phyloP scores from a whole-genome alignment of 352 stramenopile genomes.

The Pythium angustatum region DNA sequence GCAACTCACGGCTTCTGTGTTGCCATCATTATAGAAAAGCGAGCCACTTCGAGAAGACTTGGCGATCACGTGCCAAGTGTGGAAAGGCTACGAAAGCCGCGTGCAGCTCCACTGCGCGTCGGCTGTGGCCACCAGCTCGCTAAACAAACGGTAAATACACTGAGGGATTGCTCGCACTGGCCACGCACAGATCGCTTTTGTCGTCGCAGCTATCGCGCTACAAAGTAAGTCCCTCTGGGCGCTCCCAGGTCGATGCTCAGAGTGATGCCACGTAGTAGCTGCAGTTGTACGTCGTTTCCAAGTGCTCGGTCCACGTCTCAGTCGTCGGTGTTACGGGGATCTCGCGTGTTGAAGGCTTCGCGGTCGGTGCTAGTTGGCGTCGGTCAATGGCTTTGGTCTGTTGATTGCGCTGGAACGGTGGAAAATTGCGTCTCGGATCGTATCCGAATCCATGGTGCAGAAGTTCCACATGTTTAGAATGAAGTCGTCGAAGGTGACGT shows the following conservation, averaged over 20 bases:
- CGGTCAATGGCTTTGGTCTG: conserved; percentile 4
- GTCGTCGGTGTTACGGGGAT: background rate
- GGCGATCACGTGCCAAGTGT: conserved; percentile 74
- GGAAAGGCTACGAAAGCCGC: conserved; percentile 82
- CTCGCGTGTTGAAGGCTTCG: conserved; percentile 14
- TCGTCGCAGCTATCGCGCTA: background rate
- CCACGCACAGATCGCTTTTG: background rate
- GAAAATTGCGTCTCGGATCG: conserved; percentile 47
- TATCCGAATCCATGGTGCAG: conserved; percentile 46
- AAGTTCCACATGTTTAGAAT: conserved; percentile 64
- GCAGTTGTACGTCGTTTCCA: conserved; percentile 25
- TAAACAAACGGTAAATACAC: conserved; percentile 21
- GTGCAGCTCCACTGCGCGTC: conserved; percentile 71
- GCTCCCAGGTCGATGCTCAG: conserved; percentile 33
- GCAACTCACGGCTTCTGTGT: too few species aligned
- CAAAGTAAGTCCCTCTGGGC: background rate
- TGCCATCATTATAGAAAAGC: conserved; percentile 56
- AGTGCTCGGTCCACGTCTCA: conserved; percentile 38
- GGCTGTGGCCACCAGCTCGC: background rate
- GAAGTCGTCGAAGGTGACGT: conserved; percentile 59
- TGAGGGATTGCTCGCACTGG: background rate
- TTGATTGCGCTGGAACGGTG: background rate
- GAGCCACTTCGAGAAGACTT: conserved; percentile 73
- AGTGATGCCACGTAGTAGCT: conserved; percentile 40
- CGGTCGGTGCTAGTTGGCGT: background rate